Evolutionary conservation across 1,139 yeast species (phyloP).

Genomic region (Zygoascus sp.): DNA sequence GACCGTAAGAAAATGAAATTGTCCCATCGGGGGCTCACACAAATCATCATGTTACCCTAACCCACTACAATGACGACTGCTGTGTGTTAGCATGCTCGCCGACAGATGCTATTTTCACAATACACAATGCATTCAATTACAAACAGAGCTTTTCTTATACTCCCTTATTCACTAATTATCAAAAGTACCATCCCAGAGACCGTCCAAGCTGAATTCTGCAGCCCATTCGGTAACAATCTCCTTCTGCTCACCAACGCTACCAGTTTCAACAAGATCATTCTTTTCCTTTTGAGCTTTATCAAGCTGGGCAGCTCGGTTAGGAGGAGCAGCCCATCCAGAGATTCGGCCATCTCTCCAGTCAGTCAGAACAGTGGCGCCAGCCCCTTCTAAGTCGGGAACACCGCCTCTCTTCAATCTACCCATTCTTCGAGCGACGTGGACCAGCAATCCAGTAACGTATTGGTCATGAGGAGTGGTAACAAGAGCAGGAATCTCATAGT

Average conservation of each 20-base stretch:
- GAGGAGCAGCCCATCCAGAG: constrained; percentile 85
- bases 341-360: constrained; percentile 98
- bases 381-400: constrained; percentile 79
- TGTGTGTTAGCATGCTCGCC: neutral
- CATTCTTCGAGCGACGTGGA: constrained; percentile 86
- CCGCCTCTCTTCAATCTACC: constrained; percentile 95
- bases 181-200: constrained; percentile 42
- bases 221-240: constrained; percentile 85
- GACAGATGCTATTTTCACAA: neutral
- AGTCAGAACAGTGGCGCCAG: constrained; percentile 75
- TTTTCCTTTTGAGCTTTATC: constrained; percentile 14
- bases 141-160: neutral
- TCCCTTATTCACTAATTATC: constrained; percentile 11
- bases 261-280: constrained; percentile 17
- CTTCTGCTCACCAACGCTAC: constrained; percentile 33
- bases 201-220: constrained; percentile 87
- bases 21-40: too few relatives aligned
- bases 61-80: neutral
- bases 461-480: constrained; percentile 44
- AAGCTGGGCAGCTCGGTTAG: constrained; percentile 38
- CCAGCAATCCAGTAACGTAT: constrained; percentile 66
- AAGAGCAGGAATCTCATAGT: constrained; percentile 79
- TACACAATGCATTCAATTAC: neutral
- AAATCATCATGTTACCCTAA: neutral
- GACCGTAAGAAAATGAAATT: too few relatives aligned